These are phyloP conservation scores for Akebia trifoliata DNA, from an alignment of 164 flowering plant genomes.

Conservation along the genomic window DNA sequence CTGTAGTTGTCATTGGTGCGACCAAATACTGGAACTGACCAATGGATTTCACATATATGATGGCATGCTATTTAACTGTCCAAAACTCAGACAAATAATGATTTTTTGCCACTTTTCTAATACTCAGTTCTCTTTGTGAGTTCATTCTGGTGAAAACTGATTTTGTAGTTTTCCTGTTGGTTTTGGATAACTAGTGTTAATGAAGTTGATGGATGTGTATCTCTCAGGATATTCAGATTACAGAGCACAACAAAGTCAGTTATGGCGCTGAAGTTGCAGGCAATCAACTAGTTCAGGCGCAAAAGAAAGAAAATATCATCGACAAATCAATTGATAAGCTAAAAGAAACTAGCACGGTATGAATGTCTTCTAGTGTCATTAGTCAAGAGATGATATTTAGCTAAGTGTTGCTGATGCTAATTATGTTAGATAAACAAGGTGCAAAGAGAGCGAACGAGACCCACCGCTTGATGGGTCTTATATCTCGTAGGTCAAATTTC, in stretches of 20 bases:
- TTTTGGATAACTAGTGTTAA: not conserved
- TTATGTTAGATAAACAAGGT: too few species aligned
- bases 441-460: too few species aligned
- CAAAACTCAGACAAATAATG: too few species aligned
- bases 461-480: too few species aligned
- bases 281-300: constrained; percentile 35
- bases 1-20: too few species aligned
- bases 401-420: not conserved
- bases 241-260: constrained; percentile 19
- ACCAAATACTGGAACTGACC: too few species aligned
- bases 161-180: not conserved
- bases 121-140: not conserved
- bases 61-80: too few species aligned
- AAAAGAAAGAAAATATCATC: constrained; percentile 56
- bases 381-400: not conserved
- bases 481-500: too few species aligned
- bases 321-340: constrained; percentile 75
- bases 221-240: constrained; percentile 35
- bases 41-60: too few species aligned
- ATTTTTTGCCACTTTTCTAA: not conserved
- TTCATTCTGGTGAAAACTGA: not conserved
- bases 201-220: not conserved
- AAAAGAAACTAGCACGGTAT: constrained; percentile 77
- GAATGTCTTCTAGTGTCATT: constrained; percentile 13
- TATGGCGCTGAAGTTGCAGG: constrained; percentile 22